phyloP scores from a whole-genome alignment of 139 green algal genomes.

The Tetradesmus obliquus region DNA sequence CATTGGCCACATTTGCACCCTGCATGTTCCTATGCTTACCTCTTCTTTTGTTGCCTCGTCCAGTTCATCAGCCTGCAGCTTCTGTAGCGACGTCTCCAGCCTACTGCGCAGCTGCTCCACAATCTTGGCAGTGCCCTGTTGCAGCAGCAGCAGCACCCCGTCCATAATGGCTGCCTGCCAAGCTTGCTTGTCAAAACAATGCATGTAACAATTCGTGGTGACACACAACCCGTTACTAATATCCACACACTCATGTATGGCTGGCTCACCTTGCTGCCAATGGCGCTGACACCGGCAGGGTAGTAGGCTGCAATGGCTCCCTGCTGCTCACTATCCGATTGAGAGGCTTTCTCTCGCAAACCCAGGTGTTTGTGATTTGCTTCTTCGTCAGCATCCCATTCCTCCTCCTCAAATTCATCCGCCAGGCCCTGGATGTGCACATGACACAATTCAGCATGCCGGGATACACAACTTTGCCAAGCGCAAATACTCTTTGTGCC shows the following conservation, averaged over 20 bases:
- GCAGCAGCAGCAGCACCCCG: not conserved
- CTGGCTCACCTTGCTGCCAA: not conserved
- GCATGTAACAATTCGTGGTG: too few relatives aligned
- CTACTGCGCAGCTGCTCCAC: not conserved
- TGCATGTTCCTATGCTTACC: not conserved
- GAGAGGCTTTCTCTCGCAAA: not conserved
- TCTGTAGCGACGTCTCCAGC: not conserved
- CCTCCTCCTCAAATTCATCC: constrained; percentile 40
- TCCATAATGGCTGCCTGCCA: not conserved
- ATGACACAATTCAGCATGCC: not conserved
- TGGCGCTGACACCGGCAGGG: not conserved
- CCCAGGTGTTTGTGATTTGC: not conserved
- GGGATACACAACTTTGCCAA: too few relatives aligned
- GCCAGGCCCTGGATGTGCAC: constrained; percentile 18
- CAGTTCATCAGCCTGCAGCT: not conserved
- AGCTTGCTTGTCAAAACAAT: too few relatives aligned
- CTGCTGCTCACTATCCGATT: not conserved
- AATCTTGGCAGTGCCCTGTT: not conserved
- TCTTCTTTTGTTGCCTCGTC: not conserved
- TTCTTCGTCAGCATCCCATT: not conserved
- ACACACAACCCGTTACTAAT: not conserved
- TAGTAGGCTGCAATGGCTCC: constrained; percentile 36
- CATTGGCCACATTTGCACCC: not conserved
- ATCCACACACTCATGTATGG: not conserved
- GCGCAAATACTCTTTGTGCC: too few relatives aligned